A percentile compares a stretch with the other conserved stretches of the same genome.
Evolutionary conservation across 495 filamentous ascomycete genomes (phyloP).

Genomic region (Annulohypoxylon nitens): DNA sequence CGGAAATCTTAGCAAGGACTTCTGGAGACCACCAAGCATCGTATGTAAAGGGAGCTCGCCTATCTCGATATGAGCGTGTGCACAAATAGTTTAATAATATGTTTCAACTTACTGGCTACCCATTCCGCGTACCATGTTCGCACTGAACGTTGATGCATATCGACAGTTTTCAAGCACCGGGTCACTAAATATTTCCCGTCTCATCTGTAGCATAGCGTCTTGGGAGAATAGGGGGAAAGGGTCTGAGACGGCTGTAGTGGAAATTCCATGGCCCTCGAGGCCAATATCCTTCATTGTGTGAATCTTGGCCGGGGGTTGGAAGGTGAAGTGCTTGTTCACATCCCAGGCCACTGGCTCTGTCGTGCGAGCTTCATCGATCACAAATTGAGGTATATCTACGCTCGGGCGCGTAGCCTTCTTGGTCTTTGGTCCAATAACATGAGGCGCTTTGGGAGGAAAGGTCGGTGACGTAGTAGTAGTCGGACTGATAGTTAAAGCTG

Average conservation of each 20-base stretch:
- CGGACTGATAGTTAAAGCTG: conserved; percentile 4
- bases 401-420: conserved; percentile 16
- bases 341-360: conserved; percentile 7
- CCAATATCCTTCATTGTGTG: conserved; percentile 27
- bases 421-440: conserved; percentile 17
- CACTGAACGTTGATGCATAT: conserved; percentile 5
- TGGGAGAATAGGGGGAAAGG: conserved; percentile 26
- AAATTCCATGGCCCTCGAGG: conserved; percentile 11
- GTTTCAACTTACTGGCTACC: neutral
- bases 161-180: conserved; percentile 21
- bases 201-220: conserved; percentile 16
- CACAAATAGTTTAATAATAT: neutral
- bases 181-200: conserved; percentile 21
- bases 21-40: conserved; percentile 75
- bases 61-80: neutral
- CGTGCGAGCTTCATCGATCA: conserved; percentile 14
- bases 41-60: conserved; percentile 63
- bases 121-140: conserved; percentile 26
- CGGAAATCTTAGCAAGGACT: conserved; percentile 71
- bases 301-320: conserved; percentile 12
- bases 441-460: conserved; percentile 9
- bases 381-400: neutral
- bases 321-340: conserved; percentile 21
- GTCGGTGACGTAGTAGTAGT: neutral
- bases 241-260: conserved; percentile 16